Evolutionary conservation across 305 asterid genomes (phyloP), one percentile per base, ranked within the genome.

Genomic region (Fraxinus latifolia): DNA sequence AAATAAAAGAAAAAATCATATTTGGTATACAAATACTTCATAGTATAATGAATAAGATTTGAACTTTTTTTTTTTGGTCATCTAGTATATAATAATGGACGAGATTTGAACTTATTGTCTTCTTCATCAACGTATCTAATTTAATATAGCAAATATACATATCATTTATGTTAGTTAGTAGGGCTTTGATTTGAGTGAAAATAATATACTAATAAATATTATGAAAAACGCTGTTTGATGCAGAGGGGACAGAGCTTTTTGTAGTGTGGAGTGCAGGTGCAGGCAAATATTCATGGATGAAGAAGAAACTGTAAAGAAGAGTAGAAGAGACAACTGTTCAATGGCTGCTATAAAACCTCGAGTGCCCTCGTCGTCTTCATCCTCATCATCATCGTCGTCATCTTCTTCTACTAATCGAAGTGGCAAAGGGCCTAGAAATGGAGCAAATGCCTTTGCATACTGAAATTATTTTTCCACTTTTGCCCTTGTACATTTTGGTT

Each of bases 201-300:
- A 50, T 39, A 39, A 15, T 4, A 4, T 15, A 50, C 60, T 50
- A 50, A 50, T 39, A 39, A 39, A 44, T 50, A 50, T 50, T 50
- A 50, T 50, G 62, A 15, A 50, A 50, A 50, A 50, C 14, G 12
- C 7, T 12, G 29, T 53, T 19, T 79, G 77, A 76, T 87, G 85
- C 91, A 95, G 99, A 83, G 99, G 99, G 85, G 98, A 95, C 83
- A 90, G 78, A 72, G 98, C 89, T 19, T 95, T 95, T 85, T 95
- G 98, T 79, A 93, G 97, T 21, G 97, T 81, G 88, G 98, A 95
- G 85, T 95, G 98, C 88, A 91, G 98, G 76, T 91, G 86, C 91
- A 93, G 91, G 88, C 98, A 95, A 88, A 95, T 95, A n/a, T 90
- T 88, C 88, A 95, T 91, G 94, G 99, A 94, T 53, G 99, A 95